These are phyloP conservation scores for Cladosporium sp. DNA, from an alignment of 2,329 filamentous ascomycete genomes.

Conservation along the genomic window DNA sequence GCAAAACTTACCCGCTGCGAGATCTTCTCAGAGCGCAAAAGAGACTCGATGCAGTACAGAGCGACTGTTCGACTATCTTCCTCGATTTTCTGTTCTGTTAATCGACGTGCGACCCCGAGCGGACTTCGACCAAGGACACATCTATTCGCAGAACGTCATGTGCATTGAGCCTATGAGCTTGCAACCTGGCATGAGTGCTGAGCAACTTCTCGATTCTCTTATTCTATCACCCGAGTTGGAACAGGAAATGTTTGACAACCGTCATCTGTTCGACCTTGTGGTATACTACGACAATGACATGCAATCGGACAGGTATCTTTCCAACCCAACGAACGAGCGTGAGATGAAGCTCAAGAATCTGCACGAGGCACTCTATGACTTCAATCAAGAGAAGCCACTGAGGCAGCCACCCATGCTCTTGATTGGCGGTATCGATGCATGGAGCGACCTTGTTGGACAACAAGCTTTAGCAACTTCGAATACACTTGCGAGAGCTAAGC, in stretches of 20 bases:
- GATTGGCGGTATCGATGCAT: slow-evolving; percentile 77
- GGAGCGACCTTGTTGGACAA: slow-evolving; percentile 74
- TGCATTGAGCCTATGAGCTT: slow-evolving; percentile 83
- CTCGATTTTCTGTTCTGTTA: slow-evolving; percentile 63
- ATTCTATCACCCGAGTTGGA: slow-evolving; percentile 71
- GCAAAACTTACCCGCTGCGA: slow-evolving; percentile 23
- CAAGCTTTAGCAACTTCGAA: slow-evolving; percentile 57
- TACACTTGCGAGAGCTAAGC: slow-evolving; percentile 47
- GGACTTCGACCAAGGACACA: slow-evolving; percentile 82
- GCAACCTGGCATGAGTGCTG: slow-evolving; percentile 61
- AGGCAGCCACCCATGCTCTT: slow-evolving; percentile 71
- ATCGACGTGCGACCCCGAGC: slow-evolving; percentile 80
- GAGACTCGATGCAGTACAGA: slow-evolving; percentile 62
- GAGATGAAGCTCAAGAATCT: slow-evolving; percentile 62
- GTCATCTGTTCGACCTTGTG: slow-evolving; percentile 74
- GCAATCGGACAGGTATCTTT: slow-evolving; percentile 54
- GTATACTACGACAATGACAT: slow-evolving; percentile 81
- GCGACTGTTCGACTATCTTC: slow-evolving; percentile 66
- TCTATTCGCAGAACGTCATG: slow-evolving; percentile 75
- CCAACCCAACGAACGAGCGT: slow-evolving; percentile 37
- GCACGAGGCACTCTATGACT: slow-evolving; percentile 74
- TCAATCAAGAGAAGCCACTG: slow-evolving; percentile 73
- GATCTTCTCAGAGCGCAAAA: slow-evolving; percentile 41
- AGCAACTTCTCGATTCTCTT: slow-evolving; percentile 62
- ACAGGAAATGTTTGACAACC: slow-evolving; percentile 65